These are phyloP conservation scores for Endothia cerciana DNA, from an alignment of 2,329 filamentous ascomycete genomes.

Conservation along the genomic window DNA sequence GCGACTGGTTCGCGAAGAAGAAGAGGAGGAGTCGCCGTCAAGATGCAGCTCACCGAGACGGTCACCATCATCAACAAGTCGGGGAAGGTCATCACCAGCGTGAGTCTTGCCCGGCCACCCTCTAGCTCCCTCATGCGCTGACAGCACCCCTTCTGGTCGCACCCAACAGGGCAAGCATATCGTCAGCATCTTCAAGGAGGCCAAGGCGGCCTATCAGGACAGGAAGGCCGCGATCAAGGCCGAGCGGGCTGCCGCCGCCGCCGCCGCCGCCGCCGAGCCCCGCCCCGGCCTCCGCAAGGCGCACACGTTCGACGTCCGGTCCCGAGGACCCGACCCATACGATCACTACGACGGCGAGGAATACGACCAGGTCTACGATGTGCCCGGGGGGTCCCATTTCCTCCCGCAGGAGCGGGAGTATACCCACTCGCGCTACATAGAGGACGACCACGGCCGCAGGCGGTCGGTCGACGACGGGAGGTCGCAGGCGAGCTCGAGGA, in stretches of 20 bases:
- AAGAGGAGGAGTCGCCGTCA: constrained; percentile 29
- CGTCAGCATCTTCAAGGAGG: constrained; percentile 88
- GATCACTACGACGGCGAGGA: constrained; percentile 31
- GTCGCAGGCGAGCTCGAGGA: constrained; percentile 23
- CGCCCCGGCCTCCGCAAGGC: constrained; percentile 55
- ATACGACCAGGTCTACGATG: constrained; percentile 35
- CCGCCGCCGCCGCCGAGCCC: constrained; percentile 28
- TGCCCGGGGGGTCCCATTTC: constrained; percentile 32
- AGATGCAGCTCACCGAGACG: constrained; percentile 64
- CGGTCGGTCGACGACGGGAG: constrained; percentile 31
- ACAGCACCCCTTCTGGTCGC: background rate
- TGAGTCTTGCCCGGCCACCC: constrained; percentile 49
- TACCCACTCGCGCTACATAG: constrained; percentile 30
- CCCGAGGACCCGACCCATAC: constrained; percentile 37
- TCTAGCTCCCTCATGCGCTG: background rate
- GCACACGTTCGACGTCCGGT: constrained; percentile 55
- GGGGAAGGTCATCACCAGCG: constrained; percentile 87
- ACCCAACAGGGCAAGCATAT: constrained; percentile 78
- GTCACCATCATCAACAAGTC: constrained; percentile 90
- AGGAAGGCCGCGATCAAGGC: constrained; percentile 82
- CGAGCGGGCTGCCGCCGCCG: constrained; percentile 48
- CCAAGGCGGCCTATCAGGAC: constrained; percentile 83
- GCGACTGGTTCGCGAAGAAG: constrained; percentile 24
- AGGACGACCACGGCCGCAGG: constrained; percentile 37
- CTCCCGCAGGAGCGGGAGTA: constrained; percentile 21